phyloP scores from a whole-genome alignment of 1,139 yeast species.

The Pichia inconspicua region DNA sequence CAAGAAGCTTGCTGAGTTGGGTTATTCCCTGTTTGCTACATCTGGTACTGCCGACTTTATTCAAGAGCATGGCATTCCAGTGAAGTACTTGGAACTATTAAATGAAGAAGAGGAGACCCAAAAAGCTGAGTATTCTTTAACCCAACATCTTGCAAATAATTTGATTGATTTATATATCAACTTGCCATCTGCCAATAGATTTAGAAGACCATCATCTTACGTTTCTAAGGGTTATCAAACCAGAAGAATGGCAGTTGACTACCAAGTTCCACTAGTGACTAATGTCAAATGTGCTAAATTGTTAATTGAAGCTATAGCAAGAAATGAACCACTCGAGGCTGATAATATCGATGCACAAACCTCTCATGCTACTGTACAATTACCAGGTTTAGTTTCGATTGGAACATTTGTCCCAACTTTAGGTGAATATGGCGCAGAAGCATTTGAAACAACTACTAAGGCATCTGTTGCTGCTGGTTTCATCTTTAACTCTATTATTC shows the following conservation, averaged over 20 bases:
- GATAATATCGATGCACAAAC: slow-evolving; percentile 82
- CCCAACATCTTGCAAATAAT: slow-evolving; percentile 94
- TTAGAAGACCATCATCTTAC: slow-evolving; percentile 97
- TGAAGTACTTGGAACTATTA: slow-evolving; percentile 87
- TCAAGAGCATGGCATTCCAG: slow-evolving; percentile 90
- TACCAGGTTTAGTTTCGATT: slow-evolving; percentile 85
- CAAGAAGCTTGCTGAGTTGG: slow-evolving; percentile 69
- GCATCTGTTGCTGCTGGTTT: slow-evolving; percentile 79
- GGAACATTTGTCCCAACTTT: slow-evolving; percentile 72
- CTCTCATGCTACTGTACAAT: slow-evolving; percentile 69
- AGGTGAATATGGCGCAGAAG: slow-evolving; percentile 41
- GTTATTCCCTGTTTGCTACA: slow-evolving; percentile 90
- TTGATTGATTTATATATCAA: slow-evolving; percentile 93
- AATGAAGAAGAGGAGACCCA: slow-evolving; percentile 59
- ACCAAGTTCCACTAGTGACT: slow-evolving; percentile 94
- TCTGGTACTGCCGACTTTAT: slow-evolving; percentile 99
- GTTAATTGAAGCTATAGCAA: slow-evolving; percentile 84
- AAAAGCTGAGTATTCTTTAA: slow-evolving; percentile 88
- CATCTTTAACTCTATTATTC: slow-evolving; percentile 76
- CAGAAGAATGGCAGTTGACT: slow-evolving; percentile 99
- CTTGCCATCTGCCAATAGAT: slow-evolving; percentile 92
- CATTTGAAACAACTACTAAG: slow-evolving; percentile 61
- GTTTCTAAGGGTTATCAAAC: slow-evolving; percentile 97
- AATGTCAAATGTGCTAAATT: slow-evolving; percentile 97
- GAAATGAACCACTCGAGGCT: slow-evolving; percentile 62